These are phyloP conservation scores for Vaccinium myrtillus DNA, from an alignment of 148 eudicot species.

Conservation along the genomic window DNA sequence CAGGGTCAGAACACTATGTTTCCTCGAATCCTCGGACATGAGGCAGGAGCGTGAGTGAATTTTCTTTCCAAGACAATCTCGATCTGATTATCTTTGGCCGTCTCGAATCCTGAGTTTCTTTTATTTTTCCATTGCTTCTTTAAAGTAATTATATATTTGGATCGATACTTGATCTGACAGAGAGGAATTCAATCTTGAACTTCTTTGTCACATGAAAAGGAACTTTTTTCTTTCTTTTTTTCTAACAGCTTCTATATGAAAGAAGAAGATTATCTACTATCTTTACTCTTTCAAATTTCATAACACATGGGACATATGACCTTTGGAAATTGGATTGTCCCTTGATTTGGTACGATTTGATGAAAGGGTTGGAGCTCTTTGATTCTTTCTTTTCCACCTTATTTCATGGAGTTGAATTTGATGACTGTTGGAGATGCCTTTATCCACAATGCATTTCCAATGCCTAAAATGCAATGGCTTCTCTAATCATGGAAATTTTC, in stretches of 20 bases:
- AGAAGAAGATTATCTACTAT: too few relatives aligned
- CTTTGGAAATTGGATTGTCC: background rate
- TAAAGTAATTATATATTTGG: too few relatives aligned
- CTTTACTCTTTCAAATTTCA: background rate
- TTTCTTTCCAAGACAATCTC: background rate
- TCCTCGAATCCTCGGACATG: slow-evolving; percentile 54
- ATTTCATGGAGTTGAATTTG: background rate
- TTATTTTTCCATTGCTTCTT: too few relatives aligned
- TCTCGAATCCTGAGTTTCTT: background rate
- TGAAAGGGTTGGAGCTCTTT: background rate
- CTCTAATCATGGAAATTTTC: background rate
- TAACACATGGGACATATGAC: background rate
- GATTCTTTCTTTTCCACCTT: background rate
- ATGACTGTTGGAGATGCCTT: too few relatives aligned
- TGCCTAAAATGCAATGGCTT: background rate
- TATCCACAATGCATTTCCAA: too few relatives aligned
- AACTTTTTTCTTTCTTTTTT: background rate
- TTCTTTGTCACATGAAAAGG: background rate
- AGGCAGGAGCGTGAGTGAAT: slow-evolving; percentile 42
- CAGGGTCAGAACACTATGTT: slow-evolving; percentile 29
- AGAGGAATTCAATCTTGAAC: background rate
- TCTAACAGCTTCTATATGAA: too few relatives aligned
- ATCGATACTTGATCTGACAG: background rate
- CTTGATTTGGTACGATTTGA: background rate
- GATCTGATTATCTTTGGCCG: background rate